Base-by-base conservation (phyloP, 441 rosid species). In the Isatis lusitanica region DNA sequence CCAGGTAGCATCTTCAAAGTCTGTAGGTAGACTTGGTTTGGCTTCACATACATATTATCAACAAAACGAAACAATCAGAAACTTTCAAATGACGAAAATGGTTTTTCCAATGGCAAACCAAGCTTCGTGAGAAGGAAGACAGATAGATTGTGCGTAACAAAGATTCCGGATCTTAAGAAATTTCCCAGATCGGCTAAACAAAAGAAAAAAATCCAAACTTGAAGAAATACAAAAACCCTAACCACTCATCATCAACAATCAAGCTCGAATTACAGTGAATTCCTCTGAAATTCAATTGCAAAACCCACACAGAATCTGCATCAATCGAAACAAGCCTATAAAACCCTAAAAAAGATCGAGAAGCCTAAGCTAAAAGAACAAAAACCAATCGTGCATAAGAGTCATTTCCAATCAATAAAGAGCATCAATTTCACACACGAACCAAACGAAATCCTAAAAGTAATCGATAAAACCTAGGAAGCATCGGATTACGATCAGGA, bases 1-100 rank as follows among this genome's bases (percentile, higher is more conserved):
- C 99, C 98, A 96, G 4, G 97, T 93, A 67, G 83, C 88, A 80
- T 88, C 97, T 85, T 96, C 99, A 74, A 96, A 96, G 75, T 91
- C 89, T 40, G 88, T 65, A 16, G 99, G 99, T 74, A 88, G 55
- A 2, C 82, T 87, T 9, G 98, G 99, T 88, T 93, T 96, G 73
- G 85, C 99, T 96, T 80, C 83, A 85, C 9, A 63, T 3, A 78
- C 5, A 69, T 7, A 35, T 7, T 7, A 75, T 51, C 39, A 21
- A 74, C 15, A 58, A 2, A 73, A 56, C 46, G 21, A 12, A 53
- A 68, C 30, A 24, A 50, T 69, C 72, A 71, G 71, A 43, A 68
- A 42, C 26, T 31, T 50, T 58, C 3, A 24, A 66, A 69, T 55
- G 16, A 77, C 47, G 43, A 50, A 51, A 55, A 26, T 26, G 28